A percentile compares a stretch with the other conserved stretches of the same genome.
These are phyloP conservation scores for Abelmoschus esculentus DNA, from an alignment of 345 rosid species.

Conservation along the genomic window DNA sequence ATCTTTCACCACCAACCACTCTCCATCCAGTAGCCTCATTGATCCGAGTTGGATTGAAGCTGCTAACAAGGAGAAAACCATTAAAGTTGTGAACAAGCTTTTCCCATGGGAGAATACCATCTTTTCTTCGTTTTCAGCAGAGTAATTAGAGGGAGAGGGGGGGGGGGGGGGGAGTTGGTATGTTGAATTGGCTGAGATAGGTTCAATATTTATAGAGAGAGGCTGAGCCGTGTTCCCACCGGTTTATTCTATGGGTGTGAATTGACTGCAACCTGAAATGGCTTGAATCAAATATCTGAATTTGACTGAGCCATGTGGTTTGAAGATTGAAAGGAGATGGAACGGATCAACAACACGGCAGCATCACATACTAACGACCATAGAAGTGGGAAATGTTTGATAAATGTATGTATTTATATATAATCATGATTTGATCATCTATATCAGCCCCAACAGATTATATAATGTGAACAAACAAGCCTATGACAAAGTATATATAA, in stretches of 20 bases:
- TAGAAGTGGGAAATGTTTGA: background rate
- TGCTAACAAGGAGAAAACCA: conserved; percentile 1
- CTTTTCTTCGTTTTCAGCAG: background rate
- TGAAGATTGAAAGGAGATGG: conserved; percentile 15
- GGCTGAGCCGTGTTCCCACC: background rate
- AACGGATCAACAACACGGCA: conserved; percentile 24
- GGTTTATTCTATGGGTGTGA: background rate
- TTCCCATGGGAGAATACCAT: background rate
- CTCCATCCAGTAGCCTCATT: conserved; percentile 14
- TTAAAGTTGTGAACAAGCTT: background rate
- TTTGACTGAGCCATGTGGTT: conserved; percentile 14
- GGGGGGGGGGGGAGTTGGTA: background rate
- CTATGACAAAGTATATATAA: background rate
- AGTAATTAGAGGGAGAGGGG: background rate
- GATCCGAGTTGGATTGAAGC: conserved; percentile 12
- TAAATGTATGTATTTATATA: background rate
- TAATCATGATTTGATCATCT: background rate
- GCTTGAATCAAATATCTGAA: background rate
- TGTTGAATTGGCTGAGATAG: background rate
- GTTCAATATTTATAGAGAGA: background rate
- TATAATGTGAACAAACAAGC: background rate
- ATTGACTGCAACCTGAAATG: background rate
- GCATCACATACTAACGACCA: background rate
- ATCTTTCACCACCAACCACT: background rate
- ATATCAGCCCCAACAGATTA: background rate